Conservation (phyloP, 2,329 filamentous ascomycete species). For the Talaromyces sp. region DNA sequence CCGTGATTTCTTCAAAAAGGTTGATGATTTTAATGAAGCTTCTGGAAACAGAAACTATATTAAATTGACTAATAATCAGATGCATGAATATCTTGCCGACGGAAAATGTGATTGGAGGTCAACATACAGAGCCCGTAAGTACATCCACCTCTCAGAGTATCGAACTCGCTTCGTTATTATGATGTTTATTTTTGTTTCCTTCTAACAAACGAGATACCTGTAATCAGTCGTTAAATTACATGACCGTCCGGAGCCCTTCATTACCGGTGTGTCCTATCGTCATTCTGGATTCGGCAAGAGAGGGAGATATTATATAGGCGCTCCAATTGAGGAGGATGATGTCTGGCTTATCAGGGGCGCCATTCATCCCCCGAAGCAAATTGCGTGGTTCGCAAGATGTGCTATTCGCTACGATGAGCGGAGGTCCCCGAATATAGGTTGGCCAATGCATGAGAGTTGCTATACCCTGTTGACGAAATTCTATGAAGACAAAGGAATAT, state of each 20-base stretch:
- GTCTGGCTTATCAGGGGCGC: neutral
- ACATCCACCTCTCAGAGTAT: neutral
- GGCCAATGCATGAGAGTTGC: conserved; percentile 16
- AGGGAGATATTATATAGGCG: neutral
- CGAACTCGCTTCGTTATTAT: neutral
- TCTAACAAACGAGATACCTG: neutral
- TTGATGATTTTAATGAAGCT: neutral
- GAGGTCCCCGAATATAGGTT: neutral
- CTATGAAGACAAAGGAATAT: neutral
- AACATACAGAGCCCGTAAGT: conserved; percentile 18
- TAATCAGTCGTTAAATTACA: neutral
- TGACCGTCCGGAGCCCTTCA: neutral
- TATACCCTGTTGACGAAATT: neutral
- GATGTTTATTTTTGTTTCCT: neutral
- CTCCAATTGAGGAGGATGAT: neutral
- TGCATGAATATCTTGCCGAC: neutral
- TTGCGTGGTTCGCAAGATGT: conserved; percentile 9
- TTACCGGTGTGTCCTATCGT: conserved; percentile 15
- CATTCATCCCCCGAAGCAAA: neutral
- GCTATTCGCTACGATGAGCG: neutral
- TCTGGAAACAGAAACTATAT: neutral
- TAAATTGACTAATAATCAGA: neutral
- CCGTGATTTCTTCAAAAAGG: neutral
- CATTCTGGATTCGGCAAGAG: neutral
- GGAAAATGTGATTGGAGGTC: conserved; percentile 6